Evolutionary conservation across 495 filamentous ascomycete species (phyloP).

Genomic region (Endocarpon pusillum): DNA sequence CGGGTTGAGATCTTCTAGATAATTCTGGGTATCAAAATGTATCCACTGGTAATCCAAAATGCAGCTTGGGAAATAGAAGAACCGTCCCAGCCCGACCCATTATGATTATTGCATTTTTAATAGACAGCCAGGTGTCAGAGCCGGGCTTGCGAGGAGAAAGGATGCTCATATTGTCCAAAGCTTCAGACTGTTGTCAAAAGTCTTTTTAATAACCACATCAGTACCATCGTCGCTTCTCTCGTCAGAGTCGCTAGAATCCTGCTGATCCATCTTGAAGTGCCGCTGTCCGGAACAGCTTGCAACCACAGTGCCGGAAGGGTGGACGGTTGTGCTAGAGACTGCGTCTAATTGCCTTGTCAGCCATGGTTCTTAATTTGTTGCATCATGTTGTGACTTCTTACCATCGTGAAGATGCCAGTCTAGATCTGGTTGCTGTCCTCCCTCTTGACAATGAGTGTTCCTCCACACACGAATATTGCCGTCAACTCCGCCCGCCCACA

Average conservation of each 20-base stretch:
- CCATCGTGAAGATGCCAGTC: slow-evolving; percentile 41
- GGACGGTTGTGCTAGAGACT: slow-evolving; percentile 46
- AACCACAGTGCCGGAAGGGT: slow-evolving; percentile 46
- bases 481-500: slow-evolving; percentile 76
- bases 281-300: slow-evolving; percentile 61
- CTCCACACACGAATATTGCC: slow-evolving; percentile 65
- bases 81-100: too few species aligned
- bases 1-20: too few species aligned
- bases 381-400: slow-evolving; percentile 8
- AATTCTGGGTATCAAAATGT: too few species aligned
- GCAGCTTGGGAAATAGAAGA: too few species aligned
- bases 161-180: slow-evolving; percentile 40
- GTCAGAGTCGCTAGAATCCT: slow-evolving; percentile 5
- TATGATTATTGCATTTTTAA: too few species aligned
- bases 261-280: slow-evolving; percentile 11
- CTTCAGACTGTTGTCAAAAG: slow-evolving; percentile 43
- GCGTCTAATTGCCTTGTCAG: slow-evolving; percentile 26
- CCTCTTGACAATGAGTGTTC: slow-evolving; percentile 36
- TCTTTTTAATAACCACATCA: slow-evolving; percentile 3
- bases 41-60: too few species aligned
- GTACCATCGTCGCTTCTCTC: not conserved
- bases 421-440: slow-evolving; percentile 35
- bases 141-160: too few species aligned
- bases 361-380: not conserved
- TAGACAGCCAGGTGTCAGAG: too few species aligned